Evolutionary conservation across 306 rosid species (phyloP).

Genomic region (Malus fusca): DNA sequence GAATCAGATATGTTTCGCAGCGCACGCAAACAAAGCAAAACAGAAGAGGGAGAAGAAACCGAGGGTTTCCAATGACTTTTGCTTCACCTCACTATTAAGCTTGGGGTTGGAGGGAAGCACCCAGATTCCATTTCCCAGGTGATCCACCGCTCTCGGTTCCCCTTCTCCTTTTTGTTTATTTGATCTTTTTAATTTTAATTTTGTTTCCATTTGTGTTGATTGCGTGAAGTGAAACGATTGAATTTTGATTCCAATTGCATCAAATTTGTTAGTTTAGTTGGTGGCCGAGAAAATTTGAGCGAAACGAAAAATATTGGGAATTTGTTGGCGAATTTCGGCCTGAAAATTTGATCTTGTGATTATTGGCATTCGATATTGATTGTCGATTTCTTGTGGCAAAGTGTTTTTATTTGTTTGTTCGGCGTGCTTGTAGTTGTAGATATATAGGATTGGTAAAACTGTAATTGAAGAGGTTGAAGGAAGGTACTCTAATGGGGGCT

Average conservation of each 20-base stretch:
- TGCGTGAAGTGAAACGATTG: too few species aligned
- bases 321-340: neutral
- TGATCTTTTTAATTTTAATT: neutral
- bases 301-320: neutral
- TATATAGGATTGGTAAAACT: neutral
- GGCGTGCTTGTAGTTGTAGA: neutral
- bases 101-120: neutral
- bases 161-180: neutral
- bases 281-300: neutral
- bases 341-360: neutral
- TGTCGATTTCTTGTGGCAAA: neutral
- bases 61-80: neutral
- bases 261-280: neutral
- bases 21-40: neutral
- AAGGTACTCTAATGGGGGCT: slow-evolving; percentile 46
- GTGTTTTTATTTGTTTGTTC: neutral
- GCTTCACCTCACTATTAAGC: neutral
- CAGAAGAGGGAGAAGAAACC: neutral
- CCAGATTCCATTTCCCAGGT: neutral
- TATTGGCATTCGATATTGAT: neutral
- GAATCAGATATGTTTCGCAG: neutral
- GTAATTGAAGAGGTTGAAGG: neutral
- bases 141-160: neutral
- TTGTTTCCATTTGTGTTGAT: neutral
- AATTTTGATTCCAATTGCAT: neutral